Evolutionary conservation across 1,284 basidiomycete species (phyloP), one percentile per base, ranked within the genome.

Genomic region (Ustilago xerochloae): DNA sequence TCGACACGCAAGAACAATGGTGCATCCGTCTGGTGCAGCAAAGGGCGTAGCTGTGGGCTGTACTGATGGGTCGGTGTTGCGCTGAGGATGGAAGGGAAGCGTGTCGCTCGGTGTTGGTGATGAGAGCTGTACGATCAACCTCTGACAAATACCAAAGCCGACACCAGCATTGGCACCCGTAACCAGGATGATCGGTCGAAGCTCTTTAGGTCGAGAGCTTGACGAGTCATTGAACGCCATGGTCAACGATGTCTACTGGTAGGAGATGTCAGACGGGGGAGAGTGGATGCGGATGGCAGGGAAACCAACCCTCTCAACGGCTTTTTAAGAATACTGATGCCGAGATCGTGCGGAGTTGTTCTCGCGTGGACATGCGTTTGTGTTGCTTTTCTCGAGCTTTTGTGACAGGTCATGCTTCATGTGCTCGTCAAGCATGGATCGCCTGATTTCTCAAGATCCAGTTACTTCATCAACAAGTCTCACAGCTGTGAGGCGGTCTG

Each of bases 131-230:
- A 84, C 78, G 26, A 85, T 64, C 13, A 84, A 62, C 18, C 84
- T 63, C 59, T 84, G 78, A 41, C 80, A 83, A 35, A 84, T 78
- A 13, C 83, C 84, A 24, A 78, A 79, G 26, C 84, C 84, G 1
- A 85, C 78, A 20, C 81, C 83, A 18, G 70, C 71, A 49, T 84
- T 84, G 12, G 81, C 82, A 20, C 82, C 82, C 1, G 82, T 84
- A 49, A 84, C 75, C 20, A 84, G 56, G 36, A 84, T 73, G 49
- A 84, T 62, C 9, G 82, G 82, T 16, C 82, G 75, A 33, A 60
- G 45, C 18, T 73, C 56, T 50, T 58, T 60, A 6, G 47, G 20
- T 38, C 35, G 50, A 9, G 60, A 56, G 66, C 43, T 30, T 24
- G 52, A 55, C 36, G 66, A 36, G 32, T 58, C 51, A 12, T 48